Evolutionary conservation across 495 filamentous ascomycete species (phyloP).

Genomic region (Tuber borchii): DNA sequence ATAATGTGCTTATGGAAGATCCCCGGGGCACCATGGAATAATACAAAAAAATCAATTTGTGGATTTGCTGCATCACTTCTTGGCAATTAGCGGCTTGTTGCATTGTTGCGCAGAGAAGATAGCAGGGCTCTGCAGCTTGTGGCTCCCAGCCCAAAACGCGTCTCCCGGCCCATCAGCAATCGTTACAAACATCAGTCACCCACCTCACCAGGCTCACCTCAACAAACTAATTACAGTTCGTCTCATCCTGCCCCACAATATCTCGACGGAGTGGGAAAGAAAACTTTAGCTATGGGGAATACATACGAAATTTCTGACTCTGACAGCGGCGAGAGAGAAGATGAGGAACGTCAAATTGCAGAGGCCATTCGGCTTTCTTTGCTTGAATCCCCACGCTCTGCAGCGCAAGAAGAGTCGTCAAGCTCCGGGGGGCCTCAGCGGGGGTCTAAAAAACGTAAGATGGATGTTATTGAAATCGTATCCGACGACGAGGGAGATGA

Average conservation of each 20-base stretch:
- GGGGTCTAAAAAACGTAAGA: conserved; percentile 13
- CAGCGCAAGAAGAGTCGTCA: neutral
- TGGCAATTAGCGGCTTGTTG: neutral
- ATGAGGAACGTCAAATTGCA: conserved; percentile 15
- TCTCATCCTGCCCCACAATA: neutral
- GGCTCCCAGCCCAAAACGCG: conserved; percentile 14
- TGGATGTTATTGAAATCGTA: conserved; percentile 21
- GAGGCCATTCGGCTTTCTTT: conserved; percentile 24
- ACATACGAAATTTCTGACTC: conserved; percentile 21
- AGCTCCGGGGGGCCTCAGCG: too few relatives aligned
- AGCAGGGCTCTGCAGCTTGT: neutral
- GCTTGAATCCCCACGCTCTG: neutral
- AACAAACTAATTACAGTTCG: neutral
- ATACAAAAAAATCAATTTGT: neutral
- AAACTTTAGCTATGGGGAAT: conserved; percentile 10
- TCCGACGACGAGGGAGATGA: conserved; percentile 24
- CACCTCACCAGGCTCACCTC: neutral
- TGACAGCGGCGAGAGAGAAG: conserved; percentile 11
- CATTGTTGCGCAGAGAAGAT: neutral
- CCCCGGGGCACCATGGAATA: neutral
- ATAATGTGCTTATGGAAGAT: neutral
- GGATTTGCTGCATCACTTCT: neutral
- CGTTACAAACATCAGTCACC: neutral
- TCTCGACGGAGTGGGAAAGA: neutral
- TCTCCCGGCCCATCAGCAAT: conserved; percentile 4